These are phyloP conservation scores for Saccharomyces pastorianus DNA, from an alignment of 1,139 yeast genomes.

Conservation along the genomic window DNA sequence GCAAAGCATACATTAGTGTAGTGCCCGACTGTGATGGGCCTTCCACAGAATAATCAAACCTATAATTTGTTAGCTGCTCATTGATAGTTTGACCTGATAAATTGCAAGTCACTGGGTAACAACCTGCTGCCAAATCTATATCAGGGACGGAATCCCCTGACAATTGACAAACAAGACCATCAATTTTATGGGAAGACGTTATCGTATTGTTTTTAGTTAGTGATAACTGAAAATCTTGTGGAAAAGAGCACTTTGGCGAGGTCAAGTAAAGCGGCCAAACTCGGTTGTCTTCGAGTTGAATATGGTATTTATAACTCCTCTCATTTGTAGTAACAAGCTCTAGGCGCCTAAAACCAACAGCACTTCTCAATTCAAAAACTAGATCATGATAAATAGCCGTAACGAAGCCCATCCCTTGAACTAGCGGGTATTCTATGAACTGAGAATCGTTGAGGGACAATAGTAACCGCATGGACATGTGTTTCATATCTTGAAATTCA, in stretches of 20 bases:
- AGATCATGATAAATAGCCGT: slow-evolving; percentile 53
- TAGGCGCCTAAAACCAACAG: slow-evolving; percentile 55
- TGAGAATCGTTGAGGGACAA: slow-evolving; percentile 21
- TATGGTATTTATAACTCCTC: slow-evolving; percentile 33
- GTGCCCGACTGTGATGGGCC: slow-evolving; percentile 34
- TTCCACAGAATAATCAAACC: slow-evolving; percentile 32
- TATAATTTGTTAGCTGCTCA: slow-evolving; percentile 30
- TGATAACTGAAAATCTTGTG: slow-evolving; percentile 32
- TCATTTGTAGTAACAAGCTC: slow-evolving; percentile 16
- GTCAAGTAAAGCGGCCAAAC: slow-evolving; percentile 44
- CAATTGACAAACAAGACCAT: slow-evolving; percentile 33
- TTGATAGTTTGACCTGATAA: slow-evolving; percentile 22
- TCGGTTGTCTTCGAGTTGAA: slow-evolving; percentile 35
- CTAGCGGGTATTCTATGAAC: slow-evolving; percentile 33
- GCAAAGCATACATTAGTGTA: slow-evolving; percentile 47
- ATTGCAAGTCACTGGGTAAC: slow-evolving; percentile 34
- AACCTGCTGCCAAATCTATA: slow-evolving; percentile 49
- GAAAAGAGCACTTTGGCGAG: slow-evolving; percentile 29
- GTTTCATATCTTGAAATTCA: slow-evolving; percentile 27
- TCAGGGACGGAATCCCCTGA: slow-evolving; percentile 33
- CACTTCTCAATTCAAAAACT: slow-evolving; percentile 47
- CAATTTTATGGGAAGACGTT: slow-evolving; percentile 33
- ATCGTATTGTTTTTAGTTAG: slow-evolving; percentile 48
- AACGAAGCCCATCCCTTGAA: slow-evolving; percentile 67
- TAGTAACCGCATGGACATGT: slow-evolving; percentile 28